Evolutionary conservation across 805 yeast species (phyloP).

Genomic region (Clavispora asparagi): DNA sequence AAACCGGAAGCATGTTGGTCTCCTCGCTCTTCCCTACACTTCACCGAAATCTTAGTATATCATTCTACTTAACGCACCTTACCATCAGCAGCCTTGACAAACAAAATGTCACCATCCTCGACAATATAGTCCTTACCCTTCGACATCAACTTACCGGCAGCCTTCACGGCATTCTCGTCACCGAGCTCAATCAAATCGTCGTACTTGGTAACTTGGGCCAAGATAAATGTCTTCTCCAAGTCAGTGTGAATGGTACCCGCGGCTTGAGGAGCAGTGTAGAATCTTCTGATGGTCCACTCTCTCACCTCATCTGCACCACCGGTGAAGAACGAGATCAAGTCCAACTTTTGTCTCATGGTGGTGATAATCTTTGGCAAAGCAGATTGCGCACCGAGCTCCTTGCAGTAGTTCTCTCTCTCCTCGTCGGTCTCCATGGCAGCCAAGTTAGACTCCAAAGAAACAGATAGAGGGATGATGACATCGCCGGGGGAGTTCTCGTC

Average conservation of each 20-base stretch:
- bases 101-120: conserved; percentile 90
- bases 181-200: conserved; percentile 50
- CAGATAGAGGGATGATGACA: conserved; percentile 86
- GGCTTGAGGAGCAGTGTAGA: conserved; percentile 79
- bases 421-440: conserved; percentile 67
- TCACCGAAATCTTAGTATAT: background rate
- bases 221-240: conserved; percentile 71
- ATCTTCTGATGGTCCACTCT: conserved; percentile 82
- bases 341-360: conserved; percentile 62
- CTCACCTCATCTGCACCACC: conserved; percentile 82
- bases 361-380: conserved; percentile 81
- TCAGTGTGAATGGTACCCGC: conserved; percentile 90
- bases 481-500: conserved; percentile 80
- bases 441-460: conserved; percentile 67
- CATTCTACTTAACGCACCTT: conserved; percentile 46
- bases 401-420: conserved; percentile 51
- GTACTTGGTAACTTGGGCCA: conserved; percentile 69
- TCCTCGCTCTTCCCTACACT: too few species aligned
- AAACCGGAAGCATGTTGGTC: too few species aligned
- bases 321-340: conserved; percentile 78
- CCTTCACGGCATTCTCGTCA: conserved; percentile 77
- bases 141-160: conserved; percentile 82
- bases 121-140: conserved; percentile 95
- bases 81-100: conserved; percentile 93
- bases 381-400: conserved; percentile 63